Conservation (phyloP, 2,329 filamentous ascomycete species). For the Talaromyces funiculosus region DNA sequence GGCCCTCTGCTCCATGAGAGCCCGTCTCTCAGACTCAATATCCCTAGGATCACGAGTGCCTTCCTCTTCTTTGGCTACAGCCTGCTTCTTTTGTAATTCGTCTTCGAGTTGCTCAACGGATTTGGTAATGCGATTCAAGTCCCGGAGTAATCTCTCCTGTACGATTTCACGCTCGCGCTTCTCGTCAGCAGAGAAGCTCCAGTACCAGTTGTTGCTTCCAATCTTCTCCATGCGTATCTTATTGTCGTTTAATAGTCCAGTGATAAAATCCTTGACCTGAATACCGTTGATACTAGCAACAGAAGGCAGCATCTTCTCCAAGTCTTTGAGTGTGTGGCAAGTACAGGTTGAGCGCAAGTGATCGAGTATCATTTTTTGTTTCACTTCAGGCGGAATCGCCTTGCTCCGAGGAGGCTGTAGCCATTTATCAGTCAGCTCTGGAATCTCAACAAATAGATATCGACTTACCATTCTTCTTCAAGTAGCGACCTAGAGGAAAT, state of each 20-base stretch:
- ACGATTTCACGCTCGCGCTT: slow-evolving; percentile 41
- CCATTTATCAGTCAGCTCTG: neutral
- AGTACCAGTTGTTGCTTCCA: slow-evolving; percentile 67
- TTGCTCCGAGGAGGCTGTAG: slow-evolving; percentile 43
- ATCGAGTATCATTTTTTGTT: slow-evolving; percentile 53
- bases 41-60: slow-evolving; percentile 15
- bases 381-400: slow-evolving; percentile 51
- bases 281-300: slow-evolving; percentile 60
- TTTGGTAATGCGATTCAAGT: slow-evolving; percentile 26
- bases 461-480: slow-evolving; percentile 1
- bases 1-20: slow-evolving; percentile 19
- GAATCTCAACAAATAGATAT: neutral
- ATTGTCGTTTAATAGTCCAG: slow-evolving; percentile 56
- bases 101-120: slow-evolving; percentile 29
- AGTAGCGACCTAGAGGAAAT: neutral
- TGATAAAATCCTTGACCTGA: slow-evolving; percentile 63
- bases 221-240: slow-evolving; percentile 63
- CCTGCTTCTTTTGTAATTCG: slow-evolving; percentile 31
- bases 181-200: slow-evolving; percentile 59
- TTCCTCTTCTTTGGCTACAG: slow-evolving; percentile 20
- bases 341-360: slow-evolving; percentile 57
- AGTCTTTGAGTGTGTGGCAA: slow-evolving; percentile 61
- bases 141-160: slow-evolving; percentile 22
- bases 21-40: slow-evolving; percentile 15
- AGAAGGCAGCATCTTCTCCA: slow-evolving; percentile 58